Evolutionary conservation across 176 grass and related monocot species (phyloP), one percentile per base, ranked within the genome.

Genomic region (Typha latifolia): DNA sequence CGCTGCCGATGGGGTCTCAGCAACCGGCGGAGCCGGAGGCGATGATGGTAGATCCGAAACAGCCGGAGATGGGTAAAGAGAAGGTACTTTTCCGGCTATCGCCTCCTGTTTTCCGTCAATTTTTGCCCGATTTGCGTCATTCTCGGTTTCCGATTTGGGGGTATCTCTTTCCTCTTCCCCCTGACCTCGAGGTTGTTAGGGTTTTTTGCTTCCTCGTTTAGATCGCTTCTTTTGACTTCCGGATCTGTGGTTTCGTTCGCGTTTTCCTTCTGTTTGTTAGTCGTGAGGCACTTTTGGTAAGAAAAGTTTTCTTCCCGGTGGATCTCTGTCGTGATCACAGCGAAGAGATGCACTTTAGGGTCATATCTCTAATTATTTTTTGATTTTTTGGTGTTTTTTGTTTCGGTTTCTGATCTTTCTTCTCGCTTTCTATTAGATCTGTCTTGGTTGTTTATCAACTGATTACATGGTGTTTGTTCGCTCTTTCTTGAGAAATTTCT

Each of bases 1-100:
- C 73, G 66, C 70, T 61, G 74, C 77, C 77, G 29, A 62, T 73
- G 4, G 85, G 80, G 71, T 20, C 48, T 63, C 72, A 87, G 64
- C 20, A 56, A 49, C n/a, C 27, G 51, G 64, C 75, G 49, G 67
- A 62, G 62, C 50, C 69, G 32, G 78, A 84, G 50, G 21, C 67
- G 66, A 81, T 84, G 84, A 68, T 74, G 71, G 69, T 91, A 63
- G 88, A 81, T 75, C 81, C 32, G 34, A 75, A 52, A 71, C 65
- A 19, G 29, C 47, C 14, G 71, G 47, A 59, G 51, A 37, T 70
- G 27, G 68, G 22, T 2, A 66, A 37, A 15, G 84, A 79, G 20
- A 90, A 90, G 87, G 87, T 91, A 71, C 50, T 69, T 66, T 10
- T 26, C 12, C 12, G 5, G 64, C 34, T 52, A 61, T 0, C 4